Conservation (phyloP, 805 yeast genomes). For the Candida parachauliodes region DNA sequence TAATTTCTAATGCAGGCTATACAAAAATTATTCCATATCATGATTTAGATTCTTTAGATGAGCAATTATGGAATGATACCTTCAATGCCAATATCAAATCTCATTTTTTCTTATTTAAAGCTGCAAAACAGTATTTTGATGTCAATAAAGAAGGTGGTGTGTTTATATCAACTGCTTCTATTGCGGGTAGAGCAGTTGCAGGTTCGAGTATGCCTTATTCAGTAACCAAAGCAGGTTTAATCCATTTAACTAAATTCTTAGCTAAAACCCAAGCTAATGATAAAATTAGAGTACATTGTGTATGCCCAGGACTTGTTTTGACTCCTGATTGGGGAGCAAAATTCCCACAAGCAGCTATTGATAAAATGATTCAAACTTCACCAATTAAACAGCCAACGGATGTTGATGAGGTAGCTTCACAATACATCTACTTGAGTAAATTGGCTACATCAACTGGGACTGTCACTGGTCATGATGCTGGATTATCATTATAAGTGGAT, state of each 20-base stretch:
- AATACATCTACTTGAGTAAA: constrained; percentile 18
- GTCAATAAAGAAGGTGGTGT: constrained; percentile 20
- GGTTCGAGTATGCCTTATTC: constrained; percentile 34
- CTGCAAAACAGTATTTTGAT: constrained; percentile 24
- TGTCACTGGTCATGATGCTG: constrained; percentile 22
- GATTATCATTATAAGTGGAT: constrained; percentile 12
- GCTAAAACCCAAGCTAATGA: constrained; percentile 19
- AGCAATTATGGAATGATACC: constrained; percentile 28
- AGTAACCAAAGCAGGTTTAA: constrained; percentile 22
- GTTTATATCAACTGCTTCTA: constrained; percentile 23
- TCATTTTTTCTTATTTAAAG: constrained; percentile 28
- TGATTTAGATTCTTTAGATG: constrained; percentile 27
- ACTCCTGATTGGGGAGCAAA: constrained; percentile 24
- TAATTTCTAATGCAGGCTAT: constrained; percentile 38
- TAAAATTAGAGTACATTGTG: constrained; percentile 14
- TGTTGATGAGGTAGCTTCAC: constrained; percentile 24
- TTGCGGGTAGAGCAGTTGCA: constrained; percentile 24
- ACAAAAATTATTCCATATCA: constrained; percentile 27
- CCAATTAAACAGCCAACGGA: constrained; percentile 20
- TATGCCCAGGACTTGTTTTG: constrained; percentile 17
- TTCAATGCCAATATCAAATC: constrained; percentile 24
- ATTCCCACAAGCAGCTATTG: constrained; percentile 16
- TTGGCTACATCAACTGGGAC: constrained; percentile 22
- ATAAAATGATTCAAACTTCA: constrained; percentile 11
- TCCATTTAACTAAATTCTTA: constrained; percentile 18